Conservation (phyloP, 2,329 filamentous ascomycete genomes). For the Cercospora sesami region DNA sequence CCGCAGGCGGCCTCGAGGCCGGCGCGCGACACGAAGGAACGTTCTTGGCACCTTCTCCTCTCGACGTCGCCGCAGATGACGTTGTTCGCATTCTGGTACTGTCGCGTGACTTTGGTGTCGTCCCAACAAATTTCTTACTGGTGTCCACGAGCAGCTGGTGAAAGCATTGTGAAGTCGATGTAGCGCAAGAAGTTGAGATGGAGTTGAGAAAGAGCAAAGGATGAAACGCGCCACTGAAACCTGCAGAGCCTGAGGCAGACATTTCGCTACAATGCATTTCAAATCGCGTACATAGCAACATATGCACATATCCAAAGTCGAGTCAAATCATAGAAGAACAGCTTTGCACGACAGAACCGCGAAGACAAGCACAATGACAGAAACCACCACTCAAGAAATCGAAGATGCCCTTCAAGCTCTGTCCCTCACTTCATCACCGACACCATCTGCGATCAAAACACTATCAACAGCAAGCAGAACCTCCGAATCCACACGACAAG, state of each 20-base stretch:
- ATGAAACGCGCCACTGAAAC: background rate
- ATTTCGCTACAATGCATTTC: background rate
- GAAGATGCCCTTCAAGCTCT: constrained; percentile 2
- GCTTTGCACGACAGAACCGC: background rate
- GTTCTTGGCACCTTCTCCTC: constrained; percentile 6
- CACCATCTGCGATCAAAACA: constrained; percentile 13
- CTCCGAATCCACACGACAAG: constrained; percentile 15
- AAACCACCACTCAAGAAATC: background rate
- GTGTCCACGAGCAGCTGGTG: background rate
- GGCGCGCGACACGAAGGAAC: constrained; percentile 3
- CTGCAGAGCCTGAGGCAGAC: background rate
- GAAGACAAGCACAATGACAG: background rate
- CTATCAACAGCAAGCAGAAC: constrained; percentile 30
- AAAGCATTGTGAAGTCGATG: background rate
- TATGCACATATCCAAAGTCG: background rate
- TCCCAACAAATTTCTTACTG: background rate
- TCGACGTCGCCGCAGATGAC: constrained; percentile 12
- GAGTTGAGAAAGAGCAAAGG: background rate
- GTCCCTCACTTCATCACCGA: background rate
- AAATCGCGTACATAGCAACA: background rate
- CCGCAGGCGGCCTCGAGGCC: background rate
- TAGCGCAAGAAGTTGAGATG: background rate
- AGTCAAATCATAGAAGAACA: background rate
- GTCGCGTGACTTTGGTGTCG: background rate
- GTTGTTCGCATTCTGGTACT: background rate